Base-by-base conservation (phyloP, 352 stramenopile genomes). In the Peronospora farinosa region DNA sequence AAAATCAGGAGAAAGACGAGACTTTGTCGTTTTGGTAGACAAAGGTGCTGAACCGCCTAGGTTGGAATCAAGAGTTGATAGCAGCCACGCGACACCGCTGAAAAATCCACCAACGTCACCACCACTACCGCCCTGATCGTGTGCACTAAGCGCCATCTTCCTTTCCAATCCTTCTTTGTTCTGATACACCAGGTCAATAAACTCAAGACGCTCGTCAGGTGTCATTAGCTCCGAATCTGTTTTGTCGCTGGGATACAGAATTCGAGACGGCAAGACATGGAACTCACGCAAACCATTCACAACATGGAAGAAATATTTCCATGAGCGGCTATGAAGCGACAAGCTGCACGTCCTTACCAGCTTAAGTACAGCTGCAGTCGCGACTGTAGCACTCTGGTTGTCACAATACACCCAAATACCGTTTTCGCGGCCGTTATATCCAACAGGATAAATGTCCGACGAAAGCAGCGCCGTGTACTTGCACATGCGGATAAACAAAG, bases 291-390 rank as follows among this genome's bases (percentile, higher is more conserved):
- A 52, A 9, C 71, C 60, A 47, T 63, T 73, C 1, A 88, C 40
- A 2, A 75, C 62, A 12, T 82, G 65, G 44, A 88, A 91, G 32
- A 88, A 84, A 35, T 68, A 56, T 39, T 67, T 72, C 80, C 80
- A 91, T 6, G 72, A 72, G 6, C 69, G 62, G 31, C 60, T 73
- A 12, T 62, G 59, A 0, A 91, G 63, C 3, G 69, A 78, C 19
- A 67, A 42, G 25, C 69, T 78, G 51, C 69, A 88, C 7, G 75
- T 78, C n/a, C 47, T 68, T 5, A 73, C 73, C 8, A 91, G 71
- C 42, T 87, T 87, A 1, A 91, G 54, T 43, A 87, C 76, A 1
- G 71, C 80, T 0, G 80, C 80, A 17, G 78, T 84, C 7, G 80
- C 80, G 12, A 88, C 54, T 0, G 74, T 67, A 5, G 77, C 75